Conservation (phyloP, 192 early-diverging fungal species). For the Umbelopsis vinacea region DNA sequence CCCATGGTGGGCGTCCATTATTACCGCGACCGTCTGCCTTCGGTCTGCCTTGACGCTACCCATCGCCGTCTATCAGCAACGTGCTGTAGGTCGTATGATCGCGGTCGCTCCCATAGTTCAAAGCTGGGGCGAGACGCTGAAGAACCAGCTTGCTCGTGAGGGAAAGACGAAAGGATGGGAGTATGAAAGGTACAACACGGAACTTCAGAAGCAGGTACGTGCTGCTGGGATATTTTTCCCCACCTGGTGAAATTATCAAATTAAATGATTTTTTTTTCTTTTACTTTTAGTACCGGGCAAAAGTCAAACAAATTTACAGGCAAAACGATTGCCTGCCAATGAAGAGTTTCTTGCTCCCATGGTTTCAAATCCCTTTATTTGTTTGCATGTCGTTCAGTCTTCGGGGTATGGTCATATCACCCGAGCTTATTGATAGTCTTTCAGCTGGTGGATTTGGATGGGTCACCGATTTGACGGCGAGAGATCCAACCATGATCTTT, state of each 20-base stretch:
- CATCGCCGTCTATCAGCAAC: slow-evolving; percentile 64
- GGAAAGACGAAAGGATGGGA: slow-evolving; percentile 41
- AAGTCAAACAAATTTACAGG: slow-evolving; percentile 60
- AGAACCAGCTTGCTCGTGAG: slow-evolving; percentile 45
- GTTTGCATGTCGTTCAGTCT: slow-evolving; percentile 68
- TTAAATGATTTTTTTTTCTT: too few species aligned
- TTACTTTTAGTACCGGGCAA: slow-evolving; percentile 45
- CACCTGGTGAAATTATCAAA: neutral
- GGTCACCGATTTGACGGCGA: slow-evolving; percentile 64
- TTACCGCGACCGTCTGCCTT: slow-evolving; percentile 51
- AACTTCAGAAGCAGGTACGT: slow-evolving; percentile 52
- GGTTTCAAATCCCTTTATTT: slow-evolving; percentile 80
- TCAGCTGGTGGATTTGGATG: slow-evolving; percentile 60
- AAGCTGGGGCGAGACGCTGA: slow-evolving; percentile 51
- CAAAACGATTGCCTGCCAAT: slow-evolving; percentile 62
- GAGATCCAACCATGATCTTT: slow-evolving; percentile 71
- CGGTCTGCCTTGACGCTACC: slow-evolving; percentile 56
- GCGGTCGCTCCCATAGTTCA: slow-evolving; percentile 52
- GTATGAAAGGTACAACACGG: slow-evolving; percentile 50
- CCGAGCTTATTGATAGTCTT: slow-evolving; percentile 52
- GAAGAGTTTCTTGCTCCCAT: slow-evolving; percentile 67
- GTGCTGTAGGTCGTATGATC: slow-evolving; percentile 50
- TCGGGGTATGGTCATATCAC: slow-evolving; percentile 64
- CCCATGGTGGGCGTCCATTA: slow-evolving; percentile 65
- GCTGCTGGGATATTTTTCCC: neutral